These are phyloP conservation scores for Inga oerstediana DNA, from an alignment of 306 rosid species.

Conservation along the genomic window DNA sequence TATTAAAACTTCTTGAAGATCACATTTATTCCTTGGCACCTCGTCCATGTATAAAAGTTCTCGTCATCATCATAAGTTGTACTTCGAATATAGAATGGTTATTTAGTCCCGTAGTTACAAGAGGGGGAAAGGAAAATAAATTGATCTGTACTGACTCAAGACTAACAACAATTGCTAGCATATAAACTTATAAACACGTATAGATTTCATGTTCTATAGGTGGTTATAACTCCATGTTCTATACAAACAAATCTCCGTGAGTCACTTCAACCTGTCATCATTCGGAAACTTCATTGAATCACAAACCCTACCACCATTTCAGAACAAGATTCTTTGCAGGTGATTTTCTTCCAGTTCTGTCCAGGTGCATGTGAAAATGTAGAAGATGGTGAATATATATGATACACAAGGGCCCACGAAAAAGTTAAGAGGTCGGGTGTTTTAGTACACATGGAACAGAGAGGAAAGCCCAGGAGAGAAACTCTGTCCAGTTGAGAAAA, in stretches of 20 bases:
- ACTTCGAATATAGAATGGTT: too few relatives aligned
- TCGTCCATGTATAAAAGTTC: too few relatives aligned
- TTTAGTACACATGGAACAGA: not conserved
- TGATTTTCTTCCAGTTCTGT: not conserved
- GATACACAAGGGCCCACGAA: not conserved
- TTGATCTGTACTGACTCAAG: not conserved
- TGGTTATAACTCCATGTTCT: constrained; percentile 16
- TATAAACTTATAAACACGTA: not conserved
- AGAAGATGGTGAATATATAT: not conserved
- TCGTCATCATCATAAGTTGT: too few relatives aligned
- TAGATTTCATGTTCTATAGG: constrained; percentile 2
- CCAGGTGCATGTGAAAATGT: not conserved
- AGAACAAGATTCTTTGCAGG: not conserved
- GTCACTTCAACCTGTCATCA: constrained; percentile 23
- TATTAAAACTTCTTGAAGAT: too few relatives aligned
- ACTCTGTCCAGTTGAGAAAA: not conserved
- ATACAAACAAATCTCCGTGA: constrained; percentile 11
- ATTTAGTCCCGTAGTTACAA: not conserved
- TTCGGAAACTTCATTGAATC: constrained; percentile 13
- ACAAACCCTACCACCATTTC: constrained; percentile 9
- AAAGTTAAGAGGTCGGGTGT: not conserved
- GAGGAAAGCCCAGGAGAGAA: not conserved
- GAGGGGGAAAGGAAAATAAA: not conserved
- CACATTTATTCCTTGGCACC: too few relatives aligned
- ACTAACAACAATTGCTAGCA: not conserved